A percentile compares a stretch with the other conserved stretches of the same genome.
Evolutionary conservation across 805 yeast genomes (phyloP).

Genomic region (Pichia deserticola): DNA sequence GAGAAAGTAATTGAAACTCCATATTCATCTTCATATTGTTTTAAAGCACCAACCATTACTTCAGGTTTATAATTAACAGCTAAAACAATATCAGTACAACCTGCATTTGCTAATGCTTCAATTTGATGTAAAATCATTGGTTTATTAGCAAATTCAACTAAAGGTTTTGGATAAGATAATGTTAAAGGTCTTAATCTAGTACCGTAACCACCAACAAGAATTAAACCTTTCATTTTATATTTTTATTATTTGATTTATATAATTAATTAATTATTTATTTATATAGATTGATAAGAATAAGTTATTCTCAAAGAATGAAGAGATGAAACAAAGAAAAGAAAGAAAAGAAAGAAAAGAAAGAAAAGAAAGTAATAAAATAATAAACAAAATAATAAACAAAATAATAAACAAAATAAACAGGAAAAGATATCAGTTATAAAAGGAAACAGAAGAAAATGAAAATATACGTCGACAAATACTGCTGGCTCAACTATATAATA

Average conservation of each 20-base stretch:
- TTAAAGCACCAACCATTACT: conserved; percentile 92
- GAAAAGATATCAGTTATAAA: no score
- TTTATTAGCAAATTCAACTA: conserved; percentile 97
- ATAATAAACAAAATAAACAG: no score
- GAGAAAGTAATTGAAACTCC: conserved; percentile 95
- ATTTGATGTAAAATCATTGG: conserved; percentile 99
- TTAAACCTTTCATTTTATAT: conserved; percentile 78
- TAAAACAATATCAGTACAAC: conserved; percentile 95
- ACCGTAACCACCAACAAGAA: conserved; percentile 99
- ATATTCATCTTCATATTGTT: conserved; percentile 90
- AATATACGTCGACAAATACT: no score
- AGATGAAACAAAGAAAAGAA: background rate
- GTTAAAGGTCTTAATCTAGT: conserved; percentile 99
- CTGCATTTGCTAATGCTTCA: conserved; percentile 96
- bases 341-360: background rate
- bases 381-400: background rate
- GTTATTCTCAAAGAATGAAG: conserved; percentile 10
- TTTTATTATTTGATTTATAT: background rate
- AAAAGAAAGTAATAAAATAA: background rate
- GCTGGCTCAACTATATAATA: no score
- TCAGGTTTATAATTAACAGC: conserved; percentile 99
- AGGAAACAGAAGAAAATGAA: no score
- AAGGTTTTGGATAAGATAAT: conserved; percentile 89
- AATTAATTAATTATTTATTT: background rate
- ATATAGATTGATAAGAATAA: conserved; percentile 5